phyloP scores from a whole-genome alignment of 495 filamentous ascomycete species.

The Neurospora sp. region DNA sequence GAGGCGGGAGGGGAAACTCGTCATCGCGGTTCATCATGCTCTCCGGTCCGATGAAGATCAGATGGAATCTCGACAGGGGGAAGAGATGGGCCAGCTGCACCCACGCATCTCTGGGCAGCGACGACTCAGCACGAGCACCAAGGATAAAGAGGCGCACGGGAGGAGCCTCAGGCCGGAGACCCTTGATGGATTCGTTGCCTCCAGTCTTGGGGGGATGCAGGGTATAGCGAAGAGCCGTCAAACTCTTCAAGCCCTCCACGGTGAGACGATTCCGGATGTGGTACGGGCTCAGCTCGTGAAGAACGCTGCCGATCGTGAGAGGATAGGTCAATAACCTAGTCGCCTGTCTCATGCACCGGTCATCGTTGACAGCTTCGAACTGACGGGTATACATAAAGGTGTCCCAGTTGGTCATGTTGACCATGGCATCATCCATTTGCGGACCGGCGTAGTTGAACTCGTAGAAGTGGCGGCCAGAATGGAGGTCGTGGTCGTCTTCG shows the following conservation, averaged over 20 bases:
- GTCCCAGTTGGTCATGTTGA: conserved; percentile 99
- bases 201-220: conserved; percentile 80
- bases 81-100: conserved; percentile 85
- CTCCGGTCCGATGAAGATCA: conserved; percentile 94
- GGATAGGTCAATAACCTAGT: conserved; percentile 92
- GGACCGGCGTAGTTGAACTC: conserved; percentile 85
- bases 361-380: conserved; percentile 80
- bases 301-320: conserved; percentile 75
- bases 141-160: conserved; percentile 88
- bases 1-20: conserved; percentile 82
- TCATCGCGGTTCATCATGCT: conserved; percentile 82
- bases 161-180: conserved; percentile 71
- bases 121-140: conserved; percentile 91
- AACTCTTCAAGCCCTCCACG: conserved; percentile 78
- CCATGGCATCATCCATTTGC: conserved; percentile 81
- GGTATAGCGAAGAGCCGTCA: conserved; percentile 82
- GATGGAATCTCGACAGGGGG: conserved; percentile 65
- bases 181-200: conserved; percentile 61
- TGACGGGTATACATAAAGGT: conserved; percentile 85
- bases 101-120: conserved; percentile 88
- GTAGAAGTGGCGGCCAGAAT: conserved; percentile 80
- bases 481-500: conserved; percentile 94
- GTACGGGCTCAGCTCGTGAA: conserved; percentile 93
- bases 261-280: conserved; percentile 70
- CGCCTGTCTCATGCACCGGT: conserved; percentile 77